Conservation (phyloP, 108 stramenopile species). For the Skeletonema potamos region DNA sequence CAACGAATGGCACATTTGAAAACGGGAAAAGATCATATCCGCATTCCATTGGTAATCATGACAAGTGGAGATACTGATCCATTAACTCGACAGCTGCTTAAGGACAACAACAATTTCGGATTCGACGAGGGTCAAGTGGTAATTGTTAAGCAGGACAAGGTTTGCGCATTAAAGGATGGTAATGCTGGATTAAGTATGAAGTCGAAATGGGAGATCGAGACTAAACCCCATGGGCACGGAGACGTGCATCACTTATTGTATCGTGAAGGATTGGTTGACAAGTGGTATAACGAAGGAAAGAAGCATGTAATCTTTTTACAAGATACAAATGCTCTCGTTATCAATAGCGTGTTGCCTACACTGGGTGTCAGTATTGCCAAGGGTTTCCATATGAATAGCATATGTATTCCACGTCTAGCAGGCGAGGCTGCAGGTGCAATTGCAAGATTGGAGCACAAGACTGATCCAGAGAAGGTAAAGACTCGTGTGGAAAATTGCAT, state of each 20-base stretch:
- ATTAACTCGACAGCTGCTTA: constrained; percentile 83
- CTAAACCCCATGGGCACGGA: constrained; percentile 99
- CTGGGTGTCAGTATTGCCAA: constrained; percentile 90
- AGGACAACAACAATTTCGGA: constrained; percentile 91
- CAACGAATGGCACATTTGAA: constrained; percentile 74
- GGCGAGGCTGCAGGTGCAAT: constrained; percentile 99
- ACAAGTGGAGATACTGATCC: constrained; percentile 97
- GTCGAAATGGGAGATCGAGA: constrained; percentile 87
- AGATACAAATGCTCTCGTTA: constrained; percentile 98
- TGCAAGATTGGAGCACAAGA: constrained; percentile 89
- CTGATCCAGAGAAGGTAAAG: constrained; percentile 76
- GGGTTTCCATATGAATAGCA: constrained; percentile 95
- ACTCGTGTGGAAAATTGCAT: not conserved
- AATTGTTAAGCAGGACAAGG: constrained; percentile 93
- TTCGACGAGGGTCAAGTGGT: constrained; percentile 76
- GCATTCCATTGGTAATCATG: constrained; percentile 97
- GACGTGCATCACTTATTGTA: constrained; percentile 96
- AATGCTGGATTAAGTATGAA: constrained; percentile 87
- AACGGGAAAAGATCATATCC: constrained; percentile 59
- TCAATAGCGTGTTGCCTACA: constrained; percentile 90
- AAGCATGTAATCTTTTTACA: constrained; percentile 97
- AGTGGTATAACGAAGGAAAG: constrained; percentile 84
- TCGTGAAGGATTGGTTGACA: constrained; percentile 79
- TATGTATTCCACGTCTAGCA: constrained; percentile 95
- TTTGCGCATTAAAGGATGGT: constrained; percentile 89